phyloP scores from a whole-genome alignment of 768 basidiomycete species.

The Piloderma croceum region DNA sequence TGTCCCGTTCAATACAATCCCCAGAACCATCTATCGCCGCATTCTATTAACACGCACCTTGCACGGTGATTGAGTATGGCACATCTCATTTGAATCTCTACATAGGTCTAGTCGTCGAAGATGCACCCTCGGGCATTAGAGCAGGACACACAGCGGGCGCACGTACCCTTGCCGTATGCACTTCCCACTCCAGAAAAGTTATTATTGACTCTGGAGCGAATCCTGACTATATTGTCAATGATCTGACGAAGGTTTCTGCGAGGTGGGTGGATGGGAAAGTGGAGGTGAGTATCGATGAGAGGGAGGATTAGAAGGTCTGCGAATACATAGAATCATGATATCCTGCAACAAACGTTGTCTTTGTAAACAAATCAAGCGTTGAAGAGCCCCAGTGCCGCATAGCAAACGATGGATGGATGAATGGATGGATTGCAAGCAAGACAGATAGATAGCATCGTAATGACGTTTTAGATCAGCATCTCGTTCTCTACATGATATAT shows the following conservation, averaged over 20 bases:
- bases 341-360: no score
- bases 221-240: conserved; percentile 62
- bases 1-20: not conserved
- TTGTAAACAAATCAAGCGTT: no score
- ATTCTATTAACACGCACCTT: not conserved
- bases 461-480: no score
- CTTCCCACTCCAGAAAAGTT: conserved; percentile 57
- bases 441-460: no score
- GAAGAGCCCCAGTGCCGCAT: no score
- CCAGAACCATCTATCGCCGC: conserved; percentile 1
- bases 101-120: conserved; percentile 80
- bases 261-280: conserved; percentile 40
- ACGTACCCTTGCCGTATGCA: conserved; percentile 76
- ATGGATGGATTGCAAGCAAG: no score
- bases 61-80: not conserved
- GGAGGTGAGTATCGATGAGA: conserved; percentile 40
- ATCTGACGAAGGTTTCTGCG: conserved; percentile 55
- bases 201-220: conserved; percentile 48
- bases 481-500: no score
- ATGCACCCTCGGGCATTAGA: conserved; percentile 78
- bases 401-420: no score
- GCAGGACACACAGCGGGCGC: conserved; percentile 75
- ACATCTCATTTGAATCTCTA: not conserved
- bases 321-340: no score
- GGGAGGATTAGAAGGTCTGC: conserved; percentile 11